These are phyloP conservation scores for Nicotiana benthamiana DNA, from an alignment of 257 asterid species.

Conservation along the genomic window DNA sequence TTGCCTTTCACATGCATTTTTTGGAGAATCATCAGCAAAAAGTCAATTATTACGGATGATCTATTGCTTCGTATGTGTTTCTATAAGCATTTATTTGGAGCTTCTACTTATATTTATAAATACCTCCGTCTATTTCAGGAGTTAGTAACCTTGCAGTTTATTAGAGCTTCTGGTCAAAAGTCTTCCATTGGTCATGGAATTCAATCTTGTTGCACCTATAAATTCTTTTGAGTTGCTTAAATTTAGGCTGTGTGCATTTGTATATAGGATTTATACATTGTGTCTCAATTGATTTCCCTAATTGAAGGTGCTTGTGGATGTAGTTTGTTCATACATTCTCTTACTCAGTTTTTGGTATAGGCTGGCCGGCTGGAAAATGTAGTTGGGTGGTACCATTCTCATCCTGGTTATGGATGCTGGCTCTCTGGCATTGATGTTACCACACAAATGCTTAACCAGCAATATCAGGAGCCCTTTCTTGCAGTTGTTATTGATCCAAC, in stretches of 20 bases:
- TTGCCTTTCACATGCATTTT: not conserved
- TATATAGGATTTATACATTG: not conserved
- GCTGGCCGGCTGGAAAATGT: constrained; percentile 95
- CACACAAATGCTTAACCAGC: constrained; percentile 96
- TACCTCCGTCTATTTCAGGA: not conserved
- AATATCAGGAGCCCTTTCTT: constrained; percentile 88
- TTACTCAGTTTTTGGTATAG: constrained; percentile 25
- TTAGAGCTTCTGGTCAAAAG: not conserved
- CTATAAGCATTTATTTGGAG: not conserved
- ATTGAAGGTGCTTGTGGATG: not conserved
- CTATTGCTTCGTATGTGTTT: not conserved
- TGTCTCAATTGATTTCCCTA: not conserved
- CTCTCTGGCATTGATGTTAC: constrained; percentile 97
- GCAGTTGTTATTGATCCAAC: constrained; percentile 99
- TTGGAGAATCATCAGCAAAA: not conserved
- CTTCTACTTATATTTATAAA: not conserved
- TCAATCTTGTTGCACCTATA: not conserved
- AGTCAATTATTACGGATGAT: not conserved
- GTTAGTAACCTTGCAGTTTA: not conserved
- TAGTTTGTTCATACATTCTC: constrained; percentile 2
- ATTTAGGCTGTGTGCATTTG: not conserved
- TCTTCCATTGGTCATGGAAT: not conserved
- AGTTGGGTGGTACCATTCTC: constrained; percentile 99
- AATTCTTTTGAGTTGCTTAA: not conserved
- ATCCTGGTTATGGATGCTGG: constrained; percentile 99